These are phyloP conservation scores for Neocallimastix lanati DNA, from an alignment of 192 early-diverging fungal genomes.

Conservation along the genomic window DNA sequence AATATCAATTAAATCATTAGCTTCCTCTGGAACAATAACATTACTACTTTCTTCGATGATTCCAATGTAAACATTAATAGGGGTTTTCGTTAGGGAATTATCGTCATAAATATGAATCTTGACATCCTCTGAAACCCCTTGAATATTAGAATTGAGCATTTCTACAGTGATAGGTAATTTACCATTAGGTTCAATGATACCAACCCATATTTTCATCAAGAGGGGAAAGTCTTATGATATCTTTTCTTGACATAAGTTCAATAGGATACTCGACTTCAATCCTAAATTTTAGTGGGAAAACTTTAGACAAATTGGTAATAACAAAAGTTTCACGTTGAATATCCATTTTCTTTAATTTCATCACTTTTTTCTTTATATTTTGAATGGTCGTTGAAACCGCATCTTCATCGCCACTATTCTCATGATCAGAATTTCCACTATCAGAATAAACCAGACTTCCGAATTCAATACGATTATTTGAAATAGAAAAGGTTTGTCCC, in stretches of 20 bases:
- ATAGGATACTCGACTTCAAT: no score
- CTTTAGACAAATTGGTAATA: conserved; percentile 46
- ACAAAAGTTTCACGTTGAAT: conserved; percentile 23
- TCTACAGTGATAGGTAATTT: conserved; percentile 33
- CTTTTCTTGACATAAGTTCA: no score
- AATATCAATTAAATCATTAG: not conserved
- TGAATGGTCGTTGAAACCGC: not conserved
- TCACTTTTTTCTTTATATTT: not conserved
- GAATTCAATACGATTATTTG: conserved; percentile 51
- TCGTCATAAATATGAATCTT: no score
- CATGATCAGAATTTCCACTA: conserved; percentile 22
- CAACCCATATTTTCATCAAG: conserved; percentile 35
- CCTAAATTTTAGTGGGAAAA: no score
- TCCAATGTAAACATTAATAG: conserved; percentile 41
- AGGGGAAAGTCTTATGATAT: conserved; percentile 37
- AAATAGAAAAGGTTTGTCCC: conserved; percentile 45
- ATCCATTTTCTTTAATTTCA: not conserved
- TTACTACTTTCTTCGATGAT: no score
- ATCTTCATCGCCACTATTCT: conserved; percentile 3
- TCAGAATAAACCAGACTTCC: conserved; percentile 33
- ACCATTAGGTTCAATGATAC: conserved; percentile 35
- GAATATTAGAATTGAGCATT: no score
- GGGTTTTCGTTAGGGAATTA: conserved; percentile 34
- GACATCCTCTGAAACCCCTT: no score
- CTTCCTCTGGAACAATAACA: not conserved